phyloP scores from a whole-genome alignment of 257 asterid species.

The Solanum arcanum region DNA sequence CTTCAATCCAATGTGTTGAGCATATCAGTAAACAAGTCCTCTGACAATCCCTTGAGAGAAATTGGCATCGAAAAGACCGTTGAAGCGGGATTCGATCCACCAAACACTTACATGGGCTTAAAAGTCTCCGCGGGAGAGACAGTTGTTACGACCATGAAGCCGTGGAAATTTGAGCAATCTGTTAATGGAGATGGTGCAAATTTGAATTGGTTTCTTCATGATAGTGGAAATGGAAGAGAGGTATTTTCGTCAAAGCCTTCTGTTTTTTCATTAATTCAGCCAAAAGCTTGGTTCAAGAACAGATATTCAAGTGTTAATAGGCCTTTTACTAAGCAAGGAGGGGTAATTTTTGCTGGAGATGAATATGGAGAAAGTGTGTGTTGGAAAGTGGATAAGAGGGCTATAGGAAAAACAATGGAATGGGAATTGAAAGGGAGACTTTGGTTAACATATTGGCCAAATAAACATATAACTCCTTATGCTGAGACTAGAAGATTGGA shows the following conservation, averaged over 20 bases:
- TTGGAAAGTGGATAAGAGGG: conserved; percentile 61
- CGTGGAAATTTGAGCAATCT: conserved; percentile 89
- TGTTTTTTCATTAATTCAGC: conserved; percentile 44
- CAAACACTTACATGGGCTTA: conserved; percentile 37
- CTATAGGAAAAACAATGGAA: conserved; percentile 55
- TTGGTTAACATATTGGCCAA: conserved; percentile 95
- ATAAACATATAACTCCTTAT: conserved; percentile 45
- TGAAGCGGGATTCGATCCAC: conserved; percentile 60
- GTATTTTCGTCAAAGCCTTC: conserved; percentile 81
- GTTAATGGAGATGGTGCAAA: conserved; percentile 43
- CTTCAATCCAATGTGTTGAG: conserved; percentile 46
- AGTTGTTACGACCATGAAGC: conserved; percentile 41
- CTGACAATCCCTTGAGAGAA: conserved; percentile 52
- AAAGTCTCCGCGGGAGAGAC: conserved; percentile 56
- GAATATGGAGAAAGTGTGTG: conserved; percentile 78
- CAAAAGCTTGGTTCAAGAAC: conserved; percentile 77
- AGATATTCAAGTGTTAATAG: conserved; percentile 54
- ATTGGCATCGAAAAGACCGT: conserved; percentile 48
- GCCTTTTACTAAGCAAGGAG: conserved; percentile 74
- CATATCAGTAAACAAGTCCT: conserved; percentile 65
- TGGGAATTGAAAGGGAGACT: conserved; percentile 80
- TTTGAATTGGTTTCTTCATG: conserved; percentile 77
- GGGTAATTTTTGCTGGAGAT: conserved; percentile 78
- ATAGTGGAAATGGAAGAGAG: conserved; percentile 59
- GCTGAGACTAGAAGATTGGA: conserved; percentile 69